phyloP scores from a whole-genome alignment of 2,329 filamentous ascomycete genomes.

The Triangularia verruculosa region DNA sequence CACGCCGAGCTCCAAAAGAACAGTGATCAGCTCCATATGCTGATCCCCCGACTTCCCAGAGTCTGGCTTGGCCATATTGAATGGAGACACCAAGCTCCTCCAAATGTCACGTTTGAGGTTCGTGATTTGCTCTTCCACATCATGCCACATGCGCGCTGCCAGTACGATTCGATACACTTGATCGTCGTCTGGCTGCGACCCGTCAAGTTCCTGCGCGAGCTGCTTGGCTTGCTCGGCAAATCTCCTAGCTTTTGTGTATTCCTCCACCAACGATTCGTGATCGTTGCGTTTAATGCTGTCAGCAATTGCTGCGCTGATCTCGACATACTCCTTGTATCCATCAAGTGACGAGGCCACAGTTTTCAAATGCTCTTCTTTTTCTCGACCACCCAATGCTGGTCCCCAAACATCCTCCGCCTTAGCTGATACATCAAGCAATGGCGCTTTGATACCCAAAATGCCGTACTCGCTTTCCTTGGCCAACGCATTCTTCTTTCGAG shows the following conservation, averaged over 20 bases:
- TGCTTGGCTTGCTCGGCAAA: slow-evolving; percentile 75
- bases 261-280: slow-evolving; percentile 81
- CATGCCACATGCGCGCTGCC: slow-evolving; percentile 91
- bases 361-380: slow-evolving; percentile 86
- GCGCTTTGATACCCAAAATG: slow-evolving; percentile 80
- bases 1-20: slow-evolving; percentile 89
- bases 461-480: slow-evolving; percentile 92
- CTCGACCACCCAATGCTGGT: slow-evolving; percentile 82
- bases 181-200: slow-evolving; percentile 64
- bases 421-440: slow-evolving; percentile 82
- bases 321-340: slow-evolving; percentile 76
- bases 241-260: slow-evolving; percentile 78
- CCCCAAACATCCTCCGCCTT: slow-evolving; percentile 99
- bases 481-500: slow-evolving; percentile 80
- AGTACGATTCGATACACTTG: slow-evolving; percentile 85
- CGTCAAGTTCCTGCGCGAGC: slow-evolving; percentile 57
- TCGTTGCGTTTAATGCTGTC: slow-evolving; percentile 89
- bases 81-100: slow-evolving; percentile 71
- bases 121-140: slow-evolving; percentile 84
- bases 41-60: slow-evolving; percentile 65
- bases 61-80: slow-evolving; percentile 53
- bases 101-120: slow-evolving; percentile 86
- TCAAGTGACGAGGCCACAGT: slow-evolving; percentile 72
- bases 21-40: slow-evolving; percentile 85
- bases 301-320: slow-evolving; percentile 71